Base-by-base conservation (phyloP, 257 asterid species). In the Solanum raphanifolium region DNA sequence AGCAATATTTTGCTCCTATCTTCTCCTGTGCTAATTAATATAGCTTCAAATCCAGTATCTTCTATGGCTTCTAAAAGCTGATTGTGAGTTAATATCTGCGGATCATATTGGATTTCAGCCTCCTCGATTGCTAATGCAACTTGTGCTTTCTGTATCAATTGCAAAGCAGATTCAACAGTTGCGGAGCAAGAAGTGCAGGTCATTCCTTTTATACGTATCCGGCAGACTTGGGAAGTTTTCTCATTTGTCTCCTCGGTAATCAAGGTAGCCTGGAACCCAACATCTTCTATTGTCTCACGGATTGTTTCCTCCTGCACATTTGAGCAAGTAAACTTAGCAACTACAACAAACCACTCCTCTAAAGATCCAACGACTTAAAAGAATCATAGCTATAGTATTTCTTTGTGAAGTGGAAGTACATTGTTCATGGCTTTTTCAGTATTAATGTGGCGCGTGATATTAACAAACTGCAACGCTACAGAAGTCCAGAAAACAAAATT, bases 101-200 rank as follows among this genome's bases (percentile, higher is more conserved):
- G 90, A 48, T 91, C 92, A 85, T 89, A 91, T 25, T 84, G 92
- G 62, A 91, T 88, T 90, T 91, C 90, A 85, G 92, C 91, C 68
- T 87, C 93, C 85, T 89, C 93, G 2, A 89, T 91, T 55, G 93
- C 93, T 90, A 91, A 85, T 43, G 92, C 92, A 11, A 91, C 90
- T 68, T 65, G 92, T 9, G 91, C 92, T 86, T 87, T 90, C 86
- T 87, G 89, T 69, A 91, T 83, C 84, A 46, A 85, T 78, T 43
- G 88, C 86, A 91, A 87, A 41, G 89, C 86, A 12, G 90, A 88
- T 85, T 90, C 93, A 43, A 91, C 75, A 55, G 92, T 90, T 16
- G 91, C 23, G 35, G 93, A 90, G 89, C 92, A 91, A 39, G 92
- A 91, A 7, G 93, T 90, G 90, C 93, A 91, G 43, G 90, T 90